Base-by-base conservation (phyloP, 768 basidiomycete genomes). In the Sporobolomyces pararoseus region DNA sequence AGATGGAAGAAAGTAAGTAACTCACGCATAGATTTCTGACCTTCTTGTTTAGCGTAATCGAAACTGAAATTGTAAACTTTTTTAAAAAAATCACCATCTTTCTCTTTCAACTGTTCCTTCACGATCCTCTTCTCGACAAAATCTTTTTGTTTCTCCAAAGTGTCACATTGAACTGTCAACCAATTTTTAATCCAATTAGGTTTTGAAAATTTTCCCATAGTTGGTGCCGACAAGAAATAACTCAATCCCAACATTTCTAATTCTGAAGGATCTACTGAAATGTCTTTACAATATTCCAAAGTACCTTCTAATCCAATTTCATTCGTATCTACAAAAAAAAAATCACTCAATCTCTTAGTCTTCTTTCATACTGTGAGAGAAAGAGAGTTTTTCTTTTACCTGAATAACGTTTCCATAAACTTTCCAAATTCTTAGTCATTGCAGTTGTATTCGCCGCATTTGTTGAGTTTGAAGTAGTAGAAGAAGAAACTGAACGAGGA, bases 31-130 rank as follows among this genome's bases (percentile, higher is more conserved):
- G 88, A 90, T 70, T 91, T 84, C 78, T 91, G 89, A 1, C 90
- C 90, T 62, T 87, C 85, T 47, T 82, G 76, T 51, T 86, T 85
- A 34, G 87, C 88, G 80, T 93, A 91, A 60, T 87, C 85, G 75
- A 94, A 95, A 0, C 89, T 88, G 77, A 85, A 85, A 65, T 83
- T 84, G 80, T 93, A 95, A 7, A 95, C 89, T 61, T 84, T 84
- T 66, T 82, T 83, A 80, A 92, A 94, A 80, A 90, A 90, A 0
- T 78, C 80, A 0, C 85, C 81, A 74, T 91, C 87, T 2, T 82
- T 81, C 39, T 42, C 39, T n/a, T n/a, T n/a, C n/a, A 93, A 85
- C 75, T 84, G 85, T 39, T 81, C 77, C 60, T 86, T 83, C 63
- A 93, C 9, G 17, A 17, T 79, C 57, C 80, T 9, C 81, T 4